Evolutionary conservation across 1,139 yeast genomes (phyloP).

Genomic region (Candida mesenterica): DNA sequence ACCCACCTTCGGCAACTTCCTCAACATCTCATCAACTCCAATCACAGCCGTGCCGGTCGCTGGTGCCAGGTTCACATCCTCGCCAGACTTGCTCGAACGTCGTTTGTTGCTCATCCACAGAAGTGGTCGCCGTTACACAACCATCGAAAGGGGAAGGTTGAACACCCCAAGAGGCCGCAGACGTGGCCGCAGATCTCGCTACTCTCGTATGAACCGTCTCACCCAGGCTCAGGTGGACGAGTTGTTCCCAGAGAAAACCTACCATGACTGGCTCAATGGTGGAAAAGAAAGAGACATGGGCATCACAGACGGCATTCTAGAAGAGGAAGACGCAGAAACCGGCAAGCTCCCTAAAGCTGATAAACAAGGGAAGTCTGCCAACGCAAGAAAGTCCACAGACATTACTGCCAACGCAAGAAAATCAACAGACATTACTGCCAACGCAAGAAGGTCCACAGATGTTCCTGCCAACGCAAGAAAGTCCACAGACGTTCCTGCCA

Average conservation of each 20-base stretch:
- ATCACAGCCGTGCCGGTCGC: not conserved
- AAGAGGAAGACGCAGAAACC: constrained; percentile 27
- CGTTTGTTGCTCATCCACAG: constrained; percentile 32
- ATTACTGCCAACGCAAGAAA: not conserved
- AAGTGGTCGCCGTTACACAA: constrained; percentile 11
- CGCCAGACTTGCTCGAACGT: constrained; percentile 11
- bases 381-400: not conserved
- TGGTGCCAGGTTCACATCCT: constrained; percentile 2
- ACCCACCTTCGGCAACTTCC: too few relatives aligned
- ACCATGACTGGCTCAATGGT: constrained; percentile 60
- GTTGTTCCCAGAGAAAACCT: constrained; percentile 64
- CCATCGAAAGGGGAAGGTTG: constrained; percentile 7
- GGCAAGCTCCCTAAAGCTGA: too few relatives aligned
- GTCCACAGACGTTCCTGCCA: not conserved
- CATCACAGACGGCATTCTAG: constrained; percentile 33
- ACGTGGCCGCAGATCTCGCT: constrained; percentile 39
- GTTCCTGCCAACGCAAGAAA: not conserved
- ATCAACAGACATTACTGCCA: not conserved
- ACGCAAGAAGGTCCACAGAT: not conserved
- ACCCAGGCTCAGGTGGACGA: constrained; percentile 61
- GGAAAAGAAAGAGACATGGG: constrained; percentile 45
- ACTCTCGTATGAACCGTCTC: constrained; percentile 50
- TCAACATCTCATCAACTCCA: too few relatives aligned
- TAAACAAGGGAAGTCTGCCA: too few relatives aligned
- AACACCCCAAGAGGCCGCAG: constrained; percentile 11